Evolutionary conservation across 805 yeast species (phyloP).

Genomic region (Nakazawaea ambrosiae): DNA sequence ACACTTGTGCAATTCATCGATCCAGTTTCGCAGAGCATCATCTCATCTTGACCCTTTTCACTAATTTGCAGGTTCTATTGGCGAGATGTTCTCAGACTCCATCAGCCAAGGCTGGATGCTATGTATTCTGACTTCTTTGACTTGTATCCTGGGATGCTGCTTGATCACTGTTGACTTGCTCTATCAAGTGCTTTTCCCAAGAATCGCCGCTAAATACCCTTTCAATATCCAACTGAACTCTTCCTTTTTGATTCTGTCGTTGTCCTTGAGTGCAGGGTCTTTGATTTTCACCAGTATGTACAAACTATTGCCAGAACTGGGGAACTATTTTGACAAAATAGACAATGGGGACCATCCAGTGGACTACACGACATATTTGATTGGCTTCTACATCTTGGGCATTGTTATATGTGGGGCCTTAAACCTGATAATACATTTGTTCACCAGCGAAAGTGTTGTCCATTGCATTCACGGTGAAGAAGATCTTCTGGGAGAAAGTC

Average conservation of each 20-base stretch:
- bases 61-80: no score
- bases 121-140: constrained; percentile 55
- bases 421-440: constrained; percentile 60
- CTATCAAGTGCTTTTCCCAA: constrained; percentile 37
- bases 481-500: constrained; percentile 15
- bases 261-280: constrained; percentile 79
- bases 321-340: constrained; percentile 32
- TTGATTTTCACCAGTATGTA: constrained; percentile 72
- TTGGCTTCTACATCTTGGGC: constrained; percentile 41
- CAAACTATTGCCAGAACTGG: constrained; percentile 67
- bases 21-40: no score
- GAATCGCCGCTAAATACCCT: constrained; percentile 29
- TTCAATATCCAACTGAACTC: constrained; percentile 56
- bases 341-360: constrained; percentile 16
- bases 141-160: constrained; percentile 67
- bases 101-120: constrained; percentile 48
- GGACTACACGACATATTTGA: constrained; percentile 34
- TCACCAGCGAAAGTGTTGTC: constrained; percentile 76
- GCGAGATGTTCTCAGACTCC: no score
- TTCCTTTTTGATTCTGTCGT: constrained; percentile 61
- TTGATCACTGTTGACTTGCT: constrained; percentile 57
- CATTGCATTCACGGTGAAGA: constrained; percentile 70
- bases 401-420: constrained; percentile 49
- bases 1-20: no score
- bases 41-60: no score